These are phyloP conservation scores for Vanrija sp. DNA, from an alignment of 1,284 basidiomycete species.

Conservation along the genomic window DNA sequence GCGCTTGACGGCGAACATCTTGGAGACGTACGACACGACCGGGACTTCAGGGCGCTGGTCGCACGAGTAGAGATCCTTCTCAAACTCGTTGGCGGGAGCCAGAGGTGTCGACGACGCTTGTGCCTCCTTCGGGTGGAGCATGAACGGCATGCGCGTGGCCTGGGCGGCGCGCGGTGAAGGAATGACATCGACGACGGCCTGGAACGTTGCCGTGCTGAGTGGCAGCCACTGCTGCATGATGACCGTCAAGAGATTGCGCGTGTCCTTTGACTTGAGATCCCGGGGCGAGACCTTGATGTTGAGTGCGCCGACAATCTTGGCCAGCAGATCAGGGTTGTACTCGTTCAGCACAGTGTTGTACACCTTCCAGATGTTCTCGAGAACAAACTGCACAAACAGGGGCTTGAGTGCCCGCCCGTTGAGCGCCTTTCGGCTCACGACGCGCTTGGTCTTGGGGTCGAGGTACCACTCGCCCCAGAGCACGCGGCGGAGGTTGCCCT, in stretches of 20 bases:
- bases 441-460: conserved; percentile 92
- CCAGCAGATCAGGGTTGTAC: conserved; percentile 78
- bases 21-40: conserved; percentile 88
- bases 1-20: conserved; percentile 89
- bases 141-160: conserved; percentile 77
- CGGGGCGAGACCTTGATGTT: conserved; percentile 80
- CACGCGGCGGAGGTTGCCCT: conserved; percentile 77
- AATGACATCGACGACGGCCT: conserved; percentile 85
- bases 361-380: conserved; percentile 97
- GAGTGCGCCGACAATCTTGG: conserved; percentile 82
- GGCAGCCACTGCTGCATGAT: conserved; percentile 97
- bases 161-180: conserved; percentile 84
- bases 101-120: conserved; percentile 32
- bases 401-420: conserved; percentile 81
- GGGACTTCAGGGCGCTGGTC: conserved; percentile 59
- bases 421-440: conserved; percentile 83
- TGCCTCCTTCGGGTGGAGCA: conserved; percentile 77
- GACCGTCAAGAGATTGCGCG: conserved; percentile 72
- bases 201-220: conserved; percentile 87
- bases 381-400: conserved; percentile 95
- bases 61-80: conserved; percentile 74
- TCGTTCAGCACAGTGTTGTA: conserved; percentile 84
- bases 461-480: conserved; percentile 98
- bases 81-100: conserved; percentile 70
- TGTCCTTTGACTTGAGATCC: conserved; percentile 89